These are phyloP conservation scores for Scutellospora calospora DNA, from an alignment of 371 early-diverging fungal genomes.

Conservation along the genomic window DNA sequence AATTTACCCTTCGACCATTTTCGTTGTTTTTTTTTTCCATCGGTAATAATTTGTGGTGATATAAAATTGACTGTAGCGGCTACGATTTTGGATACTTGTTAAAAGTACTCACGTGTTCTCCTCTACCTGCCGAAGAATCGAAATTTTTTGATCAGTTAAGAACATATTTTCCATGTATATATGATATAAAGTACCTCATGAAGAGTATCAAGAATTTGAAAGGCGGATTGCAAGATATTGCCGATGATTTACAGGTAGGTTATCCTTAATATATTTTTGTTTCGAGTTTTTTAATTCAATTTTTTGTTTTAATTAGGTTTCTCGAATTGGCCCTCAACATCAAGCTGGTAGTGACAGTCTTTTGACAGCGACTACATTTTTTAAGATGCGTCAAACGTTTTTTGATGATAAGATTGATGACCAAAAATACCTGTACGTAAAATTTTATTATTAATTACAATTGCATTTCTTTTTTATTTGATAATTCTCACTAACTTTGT, in stretches of 20 bases:
- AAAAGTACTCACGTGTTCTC: conserved; percentile 93
- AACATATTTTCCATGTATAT: conserved; percentile 97
- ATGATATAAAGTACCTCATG: conserved; percentile 99
- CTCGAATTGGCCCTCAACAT: conserved; percentile 98
- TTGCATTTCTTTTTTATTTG: neutral
- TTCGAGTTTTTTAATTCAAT: neutral
- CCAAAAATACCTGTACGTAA: conserved; percentile 81
- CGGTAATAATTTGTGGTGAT: too few species aligned
- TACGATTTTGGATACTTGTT: conserved; percentile 99
- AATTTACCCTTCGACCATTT: too few species aligned
- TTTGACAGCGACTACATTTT: conserved; percentile 96
- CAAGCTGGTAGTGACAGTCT: conserved; percentile 99
- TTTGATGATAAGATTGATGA: conserved; percentile 97
- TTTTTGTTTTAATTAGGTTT: conserved; percentile 58
- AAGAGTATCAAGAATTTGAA: conserved; percentile 95
- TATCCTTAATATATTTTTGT: neutral
- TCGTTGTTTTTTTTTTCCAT: too few species aligned
- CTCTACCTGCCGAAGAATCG: conserved; percentile 92
- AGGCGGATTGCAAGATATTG: conserved; percentile 99
- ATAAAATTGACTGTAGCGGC: conserved; percentile 65
- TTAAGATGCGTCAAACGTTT: conserved; percentile 94
- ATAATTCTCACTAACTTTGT: too few species aligned
- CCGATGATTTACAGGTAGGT: conserved; percentile 92
- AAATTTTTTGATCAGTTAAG: conserved; percentile 96
- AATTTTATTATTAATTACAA: neutral